These are phyloP conservation scores for Sporothrix protearum DNA, from an alignment of 2,329 filamentous ascomycete species.

Conservation along the genomic window DNA sequence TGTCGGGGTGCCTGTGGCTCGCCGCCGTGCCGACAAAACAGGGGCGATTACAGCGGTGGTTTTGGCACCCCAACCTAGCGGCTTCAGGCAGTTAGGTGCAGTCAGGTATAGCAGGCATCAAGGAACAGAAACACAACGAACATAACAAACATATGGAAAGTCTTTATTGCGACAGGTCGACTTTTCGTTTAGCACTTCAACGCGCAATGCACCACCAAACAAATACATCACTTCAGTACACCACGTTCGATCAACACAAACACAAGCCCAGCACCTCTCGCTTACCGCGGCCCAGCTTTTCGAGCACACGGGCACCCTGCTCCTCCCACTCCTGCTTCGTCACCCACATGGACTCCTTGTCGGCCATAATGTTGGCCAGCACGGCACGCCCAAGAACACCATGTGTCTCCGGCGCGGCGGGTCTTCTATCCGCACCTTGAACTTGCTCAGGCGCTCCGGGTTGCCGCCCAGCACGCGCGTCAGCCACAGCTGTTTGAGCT, in stretches of 20 bases:
- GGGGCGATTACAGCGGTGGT: not conserved
- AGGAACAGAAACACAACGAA: not conserved
- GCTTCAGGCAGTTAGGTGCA: not conserved
- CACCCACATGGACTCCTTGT: slow-evolving; percentile 99
- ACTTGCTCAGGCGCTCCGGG: slow-evolving; percentile 93
- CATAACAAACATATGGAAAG: not conserved
- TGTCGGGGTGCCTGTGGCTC: too few relatives aligned
- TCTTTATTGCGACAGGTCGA: slow-evolving; percentile 8
- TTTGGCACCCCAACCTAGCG: too few relatives aligned
- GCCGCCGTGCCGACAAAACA: not conserved
- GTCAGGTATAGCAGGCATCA: not conserved
- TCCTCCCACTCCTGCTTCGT: slow-evolving; percentile 96
- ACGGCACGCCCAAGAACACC: slow-evolving; percentile 98
- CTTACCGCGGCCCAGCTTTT: slow-evolving; percentile 87
- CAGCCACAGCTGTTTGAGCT: slow-evolving; percentile 97
- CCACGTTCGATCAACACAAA: too few relatives aligned
- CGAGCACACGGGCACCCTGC: slow-evolving; percentile 75
- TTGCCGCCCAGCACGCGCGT: slow-evolving; percentile 86
- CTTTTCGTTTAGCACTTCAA: not conserved
- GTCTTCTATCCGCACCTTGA: slow-evolving; percentile 99
- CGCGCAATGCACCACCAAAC: not conserved
- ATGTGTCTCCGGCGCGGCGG: slow-evolving; percentile 94
- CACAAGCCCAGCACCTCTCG: not conserved
- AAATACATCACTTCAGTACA: not conserved
- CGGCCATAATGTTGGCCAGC: slow-evolving; percentile 96